A percentile compares a stretch with the other conserved stretches of the same genome.
Evolutionary conservation across 495 filamentous ascomycete species (phyloP).

Genomic region (Lophiostoma macrostomum): DNA sequence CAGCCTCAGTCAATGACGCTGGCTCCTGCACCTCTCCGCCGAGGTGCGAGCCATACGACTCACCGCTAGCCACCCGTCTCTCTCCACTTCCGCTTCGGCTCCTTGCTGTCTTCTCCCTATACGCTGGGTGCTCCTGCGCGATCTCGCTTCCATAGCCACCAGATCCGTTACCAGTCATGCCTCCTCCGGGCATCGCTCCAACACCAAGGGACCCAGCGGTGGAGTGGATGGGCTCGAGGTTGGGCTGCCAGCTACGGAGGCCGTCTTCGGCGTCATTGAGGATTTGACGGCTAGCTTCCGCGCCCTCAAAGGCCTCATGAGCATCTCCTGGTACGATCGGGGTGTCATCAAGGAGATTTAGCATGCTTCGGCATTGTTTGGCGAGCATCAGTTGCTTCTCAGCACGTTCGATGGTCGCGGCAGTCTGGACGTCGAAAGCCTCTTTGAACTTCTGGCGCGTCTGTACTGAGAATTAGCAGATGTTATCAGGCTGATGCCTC

Average conservation of each 20-base stretch:
- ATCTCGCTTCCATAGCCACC: conserved; percentile 22
- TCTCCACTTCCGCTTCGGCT: conserved; percentile 26
- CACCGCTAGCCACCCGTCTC: conserved; percentile 22
- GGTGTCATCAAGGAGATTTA: conserved; percentile 87
- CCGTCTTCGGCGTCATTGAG: conserved; percentile 93
- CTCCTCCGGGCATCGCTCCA: conserved; percentile 34
- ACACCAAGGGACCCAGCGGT: conserved; percentile 39
- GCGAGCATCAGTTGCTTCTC: conserved; percentile 96
- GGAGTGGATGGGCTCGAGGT: conserved; percentile 53
- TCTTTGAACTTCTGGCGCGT: conserved; percentile 92
- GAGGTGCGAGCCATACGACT: conserved; percentile 15
- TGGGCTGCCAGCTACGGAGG: conserved; percentile 67
- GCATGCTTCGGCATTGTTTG: conserved; percentile 76
- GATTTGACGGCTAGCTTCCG: conserved; percentile 66
- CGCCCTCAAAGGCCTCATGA: conserved; percentile 61
- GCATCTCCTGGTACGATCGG: conserved; percentile 84
- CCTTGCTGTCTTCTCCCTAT: conserved; percentile 30
- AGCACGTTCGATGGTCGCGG: conserved; percentile 86
- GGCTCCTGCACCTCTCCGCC: conserved; percentile 24
- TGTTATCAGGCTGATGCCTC: too few relatives aligned
- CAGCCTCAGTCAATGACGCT: conserved; percentile 27
- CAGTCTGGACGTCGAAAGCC: conserved; percentile 81
- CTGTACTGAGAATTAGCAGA: conserved; percentile 27
- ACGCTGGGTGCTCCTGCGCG: conserved; percentile 25
- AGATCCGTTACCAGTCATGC: conserved; percentile 8